Base-by-base conservation (phyloP, 352 stramenopile species). In the Phytopythium litorale region DNA sequence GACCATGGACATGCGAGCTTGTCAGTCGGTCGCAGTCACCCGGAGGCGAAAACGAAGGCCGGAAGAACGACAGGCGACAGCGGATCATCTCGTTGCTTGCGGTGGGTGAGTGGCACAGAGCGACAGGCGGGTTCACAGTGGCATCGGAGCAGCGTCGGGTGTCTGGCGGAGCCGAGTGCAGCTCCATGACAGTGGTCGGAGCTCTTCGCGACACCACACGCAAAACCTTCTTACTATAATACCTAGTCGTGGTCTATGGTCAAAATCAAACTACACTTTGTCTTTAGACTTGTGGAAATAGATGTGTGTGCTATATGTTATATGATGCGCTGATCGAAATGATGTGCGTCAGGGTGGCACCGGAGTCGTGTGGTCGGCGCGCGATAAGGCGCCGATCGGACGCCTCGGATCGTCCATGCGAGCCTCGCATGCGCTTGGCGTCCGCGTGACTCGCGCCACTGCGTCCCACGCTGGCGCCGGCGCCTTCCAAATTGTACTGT, bases 91-190 rank as follows among this genome's bases (percentile, higher is more conserved):
- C n/a, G 16, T 48, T 23, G 16, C 3, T 48, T 25, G 42, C 42
- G 19, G 42, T 48, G 42, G 19, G 18, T 48, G 42, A 12, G 42
- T 48, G 42, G 42, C 33, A 38, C 7, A 25, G 6, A 18, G 11
- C 16, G 49, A 56, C 18, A 56, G 49, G 49, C 49, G 49, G n/a
- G 25, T 28, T 38, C 23, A 56, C 49, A 56, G 49, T 56, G 49
- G 49, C 23, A 56, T 28, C 23, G 2, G 25, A 7, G 9, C 18
- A 23, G 12, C 18, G 35, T 33, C 21, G 19, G 5, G 48, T 37
- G 49, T 37, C 35, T 42, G 49, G 49, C 6, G 25, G 28, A n/a
- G 49, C 5, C 21, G 48, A 35, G 48, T n/a, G n/a, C 45, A 32
- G 45, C 45, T 45, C 38, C 38, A 28, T 15, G 37, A 45, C 15